A percentile compares a stretch with the other conserved stretches of the same genome.
Evolutionary conservation across 2,329 filamentous ascomycete species (phyloP).

Genomic region (Nemania abortiva): DNA sequence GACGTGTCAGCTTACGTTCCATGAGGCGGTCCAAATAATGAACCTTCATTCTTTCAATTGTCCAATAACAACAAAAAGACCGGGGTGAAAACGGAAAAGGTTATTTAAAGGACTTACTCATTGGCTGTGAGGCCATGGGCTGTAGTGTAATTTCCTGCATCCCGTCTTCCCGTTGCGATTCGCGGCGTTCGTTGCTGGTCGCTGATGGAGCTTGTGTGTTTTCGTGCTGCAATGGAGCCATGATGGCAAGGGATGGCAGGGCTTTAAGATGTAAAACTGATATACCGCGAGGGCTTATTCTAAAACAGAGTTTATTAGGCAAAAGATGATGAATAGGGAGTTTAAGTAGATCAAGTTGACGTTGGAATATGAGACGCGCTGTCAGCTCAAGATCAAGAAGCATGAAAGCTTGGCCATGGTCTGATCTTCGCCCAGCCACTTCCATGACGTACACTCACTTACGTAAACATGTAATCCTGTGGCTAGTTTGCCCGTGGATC

Average conservation of each 20-base stretch:
- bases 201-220: conserved; percentile 13
- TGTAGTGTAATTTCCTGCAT: conserved; percentile 40
- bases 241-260: conserved; percentile 16
- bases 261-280: too few relatives aligned
- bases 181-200: conserved; percentile 23
- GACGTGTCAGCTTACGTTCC: conserved; percentile 20
- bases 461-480: background rate
- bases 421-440: conserved; percentile 16
- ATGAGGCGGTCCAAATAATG: background rate
- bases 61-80: background rate
- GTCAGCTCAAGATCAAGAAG: conserved; percentile 11
- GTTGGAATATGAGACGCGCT: conserved; percentile 5
- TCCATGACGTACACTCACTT: conserved; percentile 17
- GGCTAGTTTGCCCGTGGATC: background rate
- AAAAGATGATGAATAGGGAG: conserved; percentile 12
- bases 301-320: background rate
- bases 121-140: conserved; percentile 34
- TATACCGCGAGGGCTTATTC: background rate
- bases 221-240: conserved; percentile 36
- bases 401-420: background rate
- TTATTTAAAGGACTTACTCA: conserved; percentile 27
- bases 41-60: too few relatives aligned
- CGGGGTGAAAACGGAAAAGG: background rate
- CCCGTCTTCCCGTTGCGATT: conserved; percentile 22
- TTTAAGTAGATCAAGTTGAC: conserved; percentile 6